Base-by-base conservation (phyloP, 2,329 filamentous ascomycete genomes). In the Botrytis paeoniae region DNA sequence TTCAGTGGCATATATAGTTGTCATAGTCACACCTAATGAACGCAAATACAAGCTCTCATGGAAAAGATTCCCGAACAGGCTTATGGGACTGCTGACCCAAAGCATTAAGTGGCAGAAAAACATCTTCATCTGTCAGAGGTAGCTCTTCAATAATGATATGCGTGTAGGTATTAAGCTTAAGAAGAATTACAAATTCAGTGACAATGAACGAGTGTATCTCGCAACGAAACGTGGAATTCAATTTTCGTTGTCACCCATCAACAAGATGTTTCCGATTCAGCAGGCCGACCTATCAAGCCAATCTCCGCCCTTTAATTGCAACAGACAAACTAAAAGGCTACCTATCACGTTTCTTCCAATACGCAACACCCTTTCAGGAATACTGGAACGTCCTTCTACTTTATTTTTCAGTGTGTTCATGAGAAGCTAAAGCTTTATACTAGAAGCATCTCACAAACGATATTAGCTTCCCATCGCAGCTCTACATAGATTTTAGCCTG, bases 41-140 rank as follows among this genome's bases (percentile, higher is more conserved):
- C 48, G 10, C 1, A 51, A n/a, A 3, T 1, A 51, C 48, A 4
- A 51, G 43, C 43, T 51, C 22, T 51, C 48, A 5, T 43, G 5
- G 37, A 7, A 37, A 37, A 5, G 5, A 37, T 45, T 9, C 7
- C 6, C 7, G 7, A 2, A 0, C 1, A 45, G 20, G 48, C 14
- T 22, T n/a, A 51, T 4, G 10, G 22, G 22, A n/a, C 10, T 51
- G 9, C 10, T 2, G n/a, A n/a, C n/a, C 0, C 1, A n/a, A n/a
- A 6, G 4, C 48, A 2, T 12, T 10, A n/a, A n/a, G 48, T 14
- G 48, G 9, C 10, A 25, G 22, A n/a, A n/a, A 51, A n/a, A 51
- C 9, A 14, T 51, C 4, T n/a, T 51, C 10, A 14, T 51, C 25
- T 51, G 9, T 51, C 48, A 51, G 2, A n/a, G 10, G 5, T n/a